These are phyloP conservation scores for Candida ulmi DNA, from an alignment of 805 yeast species.

Conservation along the genomic window DNA sequence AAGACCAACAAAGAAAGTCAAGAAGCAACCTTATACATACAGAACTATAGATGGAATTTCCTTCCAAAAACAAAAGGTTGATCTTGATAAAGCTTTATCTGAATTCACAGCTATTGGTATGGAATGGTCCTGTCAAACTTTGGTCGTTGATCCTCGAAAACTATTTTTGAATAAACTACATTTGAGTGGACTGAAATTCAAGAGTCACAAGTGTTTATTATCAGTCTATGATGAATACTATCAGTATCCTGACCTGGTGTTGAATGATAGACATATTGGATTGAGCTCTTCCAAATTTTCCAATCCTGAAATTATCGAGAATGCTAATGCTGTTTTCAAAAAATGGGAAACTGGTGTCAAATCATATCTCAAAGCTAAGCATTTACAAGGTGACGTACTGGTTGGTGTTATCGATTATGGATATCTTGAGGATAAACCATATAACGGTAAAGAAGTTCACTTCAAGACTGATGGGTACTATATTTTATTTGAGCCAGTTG, in stretches of 20 bases:
- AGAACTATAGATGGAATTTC: conserved; percentile 14
- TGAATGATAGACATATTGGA: conserved; percentile 15
- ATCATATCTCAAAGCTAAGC: conserved; percentile 11
- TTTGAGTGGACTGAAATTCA: background rate
- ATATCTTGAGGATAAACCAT: conserved; percentile 19
- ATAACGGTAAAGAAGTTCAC: conserved; percentile 14
- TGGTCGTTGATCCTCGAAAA: conserved; percentile 15
- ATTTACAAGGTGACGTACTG: conserved; percentile 18
- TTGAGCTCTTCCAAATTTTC: conserved; percentile 5
- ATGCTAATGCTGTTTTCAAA: conserved; percentile 11
- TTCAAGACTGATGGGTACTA: conserved; percentile 23
- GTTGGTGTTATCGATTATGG: conserved; percentile 22
- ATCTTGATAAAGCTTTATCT: conserved; percentile 11
- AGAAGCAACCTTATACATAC: conserved; percentile 12
- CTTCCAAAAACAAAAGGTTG: conserved; percentile 15
- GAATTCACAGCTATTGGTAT: conserved; percentile 19
- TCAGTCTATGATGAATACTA: conserved; percentile 24
- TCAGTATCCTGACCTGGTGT: conserved; percentile 11
- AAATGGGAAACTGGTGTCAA: conserved; percentile 20
- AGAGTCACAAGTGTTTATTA: conserved; percentile 6
- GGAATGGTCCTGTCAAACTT: conserved; percentile 24
- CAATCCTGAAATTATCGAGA: conserved; percentile 5
- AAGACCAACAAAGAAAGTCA: conserved; percentile 5
- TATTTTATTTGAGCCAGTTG: conserved; percentile 19
- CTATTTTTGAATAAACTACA: conserved; percentile 13